phyloP scores from a whole-genome alignment of 257 asterid genomes.

The Thymus mandschuricus region DNA sequence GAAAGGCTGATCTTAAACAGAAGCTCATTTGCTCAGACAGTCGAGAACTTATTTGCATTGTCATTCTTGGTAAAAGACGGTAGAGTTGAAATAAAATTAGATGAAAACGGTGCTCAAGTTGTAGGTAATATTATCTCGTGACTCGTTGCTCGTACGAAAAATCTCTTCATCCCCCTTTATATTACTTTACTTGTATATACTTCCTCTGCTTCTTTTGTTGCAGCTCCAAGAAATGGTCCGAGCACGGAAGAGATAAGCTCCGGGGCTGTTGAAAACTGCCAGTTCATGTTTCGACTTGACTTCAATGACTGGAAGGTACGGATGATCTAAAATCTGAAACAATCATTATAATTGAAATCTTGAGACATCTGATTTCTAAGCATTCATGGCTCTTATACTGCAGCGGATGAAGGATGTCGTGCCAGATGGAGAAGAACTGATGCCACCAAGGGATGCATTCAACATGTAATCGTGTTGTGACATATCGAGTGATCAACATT shows the following conservation, averaged over 20 bases:
- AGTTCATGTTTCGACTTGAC: conserved; percentile 56
- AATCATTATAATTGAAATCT: background rate
- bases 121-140: conserved; percentile 36
- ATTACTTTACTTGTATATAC: background rate
- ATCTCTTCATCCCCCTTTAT: too few species aligned
- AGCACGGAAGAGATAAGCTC: conserved; percentile 35
- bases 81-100: conserved; percentile 42
- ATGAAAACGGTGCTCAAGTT: conserved; percentile 49
- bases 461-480: background rate
- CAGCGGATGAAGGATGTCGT: conserved; percentile 49
- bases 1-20: conserved; percentile 53
- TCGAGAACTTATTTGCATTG: conserved; percentile 63
- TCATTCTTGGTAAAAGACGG: conserved; percentile 69
- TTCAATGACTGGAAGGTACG: conserved; percentile 64
- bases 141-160: background rate
- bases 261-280: conserved; percentile 44
- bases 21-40: conserved; percentile 57
- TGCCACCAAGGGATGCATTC: conserved; percentile 41
- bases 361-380: background rate
- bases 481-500: background rate
- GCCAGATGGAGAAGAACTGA: conserved; percentile 49
- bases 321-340: background rate
- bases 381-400: background rate
- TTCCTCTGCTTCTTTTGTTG: background rate
- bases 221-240: conserved; percentile 60